phyloP scores from a whole-genome alignment of 495 filamentous ascomycete genomes.

The Trichoderma virens region DNA sequence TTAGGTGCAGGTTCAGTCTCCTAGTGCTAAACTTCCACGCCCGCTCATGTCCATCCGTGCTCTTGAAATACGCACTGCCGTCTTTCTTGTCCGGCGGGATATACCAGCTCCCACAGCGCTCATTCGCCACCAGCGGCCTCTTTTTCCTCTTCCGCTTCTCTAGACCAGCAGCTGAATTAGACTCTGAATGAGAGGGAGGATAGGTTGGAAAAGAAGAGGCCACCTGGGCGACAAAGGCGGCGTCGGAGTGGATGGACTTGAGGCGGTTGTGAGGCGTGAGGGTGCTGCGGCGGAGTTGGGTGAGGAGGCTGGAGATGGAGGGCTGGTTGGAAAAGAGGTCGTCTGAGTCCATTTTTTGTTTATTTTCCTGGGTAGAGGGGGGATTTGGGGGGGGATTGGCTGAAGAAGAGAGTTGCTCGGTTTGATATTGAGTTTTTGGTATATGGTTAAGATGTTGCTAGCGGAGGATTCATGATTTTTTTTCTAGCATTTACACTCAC shows the following conservation, averaged over 20 bases:
- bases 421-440: too few species aligned
- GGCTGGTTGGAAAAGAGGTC: background rate
- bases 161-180: background rate
- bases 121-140: constrained; percentile 86
- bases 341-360: background rate
- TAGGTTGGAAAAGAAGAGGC: constrained; percentile 27
- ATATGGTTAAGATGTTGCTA: too few species aligned
- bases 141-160: background rate
- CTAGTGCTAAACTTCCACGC: constrained; percentile 83
- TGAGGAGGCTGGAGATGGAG: constrained; percentile 40
- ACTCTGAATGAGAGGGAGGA: too few species aligned
- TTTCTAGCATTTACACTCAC: too few species aligned
- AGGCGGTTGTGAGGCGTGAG: constrained; percentile 75
- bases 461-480: too few species aligned
- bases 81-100: constrained; percentile 57
- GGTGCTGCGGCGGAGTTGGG: constrained; percentile 60
- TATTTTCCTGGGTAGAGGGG: background rate
- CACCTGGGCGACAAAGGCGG: constrained; percentile 55
- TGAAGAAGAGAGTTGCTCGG: too few species aligned
- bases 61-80: constrained; percentile 89
- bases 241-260: constrained; percentile 60
- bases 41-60: constrained; percentile 87
- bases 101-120: constrained; percentile 95
- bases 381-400: background rate
- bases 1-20: constrained; percentile 73